Evolutionary conservation across 371 early-diverging fungal genomes (phyloP), one percentile per base, ranked within the genome.

Genomic region (Caulochytrium protostelioides): DNA sequence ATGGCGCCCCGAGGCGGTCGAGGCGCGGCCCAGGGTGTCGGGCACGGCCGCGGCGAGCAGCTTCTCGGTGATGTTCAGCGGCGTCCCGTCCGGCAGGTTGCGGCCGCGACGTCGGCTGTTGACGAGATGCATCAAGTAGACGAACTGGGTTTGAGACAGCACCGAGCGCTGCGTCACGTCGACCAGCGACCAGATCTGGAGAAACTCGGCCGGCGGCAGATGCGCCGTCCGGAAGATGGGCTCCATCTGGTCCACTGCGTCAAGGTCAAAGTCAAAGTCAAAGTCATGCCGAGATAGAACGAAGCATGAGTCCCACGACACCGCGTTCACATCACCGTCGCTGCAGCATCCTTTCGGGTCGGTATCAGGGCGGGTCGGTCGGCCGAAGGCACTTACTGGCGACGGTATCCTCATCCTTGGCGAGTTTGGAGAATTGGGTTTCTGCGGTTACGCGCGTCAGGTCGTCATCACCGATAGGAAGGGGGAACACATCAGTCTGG

Each of bases 181-280:
- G 12, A 54, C 34, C 13, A 61, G 36, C 31, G 33, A 50, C 59
- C 59, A 59, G 21, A 52, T 52, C 38, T 59, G 57, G n/a, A 55
- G 34, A 40, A 60, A 60, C 28, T 60, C 61, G 12, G 36, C 37
- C 18, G 42, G 37, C 12, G 36, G 32, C 8, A 60, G 46, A 8
- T 51, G 39, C 12, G 61, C 57, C 6, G 39, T 30, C 26, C 49
- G 52, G 41, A 49, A 60, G 19, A 57, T 38, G 19, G 47, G 55
- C 21, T 57, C 57, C 15, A 60, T 43, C 28, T 51, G 46, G 26
- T 39, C 29, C 15, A 59, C 49, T 52, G 32, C n/a, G n/a, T n/a
- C n/a, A n/a, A n/a, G n/a, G n/a, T n/a, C n/a, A n/a, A n/a, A n/a
- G n/a, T n/a, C n/a, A n/a, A n/a, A n/a, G n/a, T n/a, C n/a, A n/a